Percentiles rank a stretch among this genome's conserved stretches.
phyloP scores from a whole-genome alignment of 2,329 filamentous ascomycete genomes.

The Blumeriella jaapii region DNA sequence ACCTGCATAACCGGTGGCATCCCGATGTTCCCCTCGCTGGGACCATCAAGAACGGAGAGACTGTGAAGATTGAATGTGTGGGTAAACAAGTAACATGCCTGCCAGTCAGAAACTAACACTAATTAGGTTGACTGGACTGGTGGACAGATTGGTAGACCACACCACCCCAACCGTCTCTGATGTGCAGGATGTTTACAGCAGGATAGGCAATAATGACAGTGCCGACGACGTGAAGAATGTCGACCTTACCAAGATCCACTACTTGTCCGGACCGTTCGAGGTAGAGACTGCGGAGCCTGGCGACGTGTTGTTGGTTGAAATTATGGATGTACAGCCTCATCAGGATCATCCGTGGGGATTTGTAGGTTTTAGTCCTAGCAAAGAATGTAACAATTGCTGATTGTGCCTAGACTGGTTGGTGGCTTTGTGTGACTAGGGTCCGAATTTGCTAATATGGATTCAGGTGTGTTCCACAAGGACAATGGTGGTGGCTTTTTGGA shows the following conservation, averaged over 20 bases:
- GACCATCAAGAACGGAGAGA: conserved; percentile 70
- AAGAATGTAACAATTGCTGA: conserved; percentile 5
- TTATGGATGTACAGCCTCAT: conserved; percentile 85
- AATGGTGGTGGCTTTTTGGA: conserved; percentile 88
- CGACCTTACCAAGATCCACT: conserved; percentile 76
- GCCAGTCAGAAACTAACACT: neutral
- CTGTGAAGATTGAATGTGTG: conserved; percentile 81
- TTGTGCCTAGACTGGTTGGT: conserved; percentile 15
- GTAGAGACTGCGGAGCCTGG: conserved; percentile 75
- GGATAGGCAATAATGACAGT: conserved; percentile 64
- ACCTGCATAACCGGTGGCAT: conserved; percentile 83
- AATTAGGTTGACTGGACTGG: conserved; percentile 38
- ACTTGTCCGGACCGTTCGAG: conserved; percentile 81
- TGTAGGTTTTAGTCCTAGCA: conserved; percentile 40
- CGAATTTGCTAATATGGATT: neutral
- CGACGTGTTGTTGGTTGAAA: conserved; percentile 70
- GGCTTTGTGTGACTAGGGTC: neutral
- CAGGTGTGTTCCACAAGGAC: conserved; percentile 49
- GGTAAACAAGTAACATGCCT: conserved; percentile 4
- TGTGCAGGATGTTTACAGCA: neutral
- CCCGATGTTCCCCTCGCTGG: conserved; percentile 70
- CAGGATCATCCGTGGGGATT: conserved; percentile 84
- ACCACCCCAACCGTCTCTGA: neutral
- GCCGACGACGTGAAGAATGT: conserved; percentile 82
- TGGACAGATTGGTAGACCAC: conserved; percentile 60